Evolutionary conservation across 176 grass and related monocot species (phyloP), one percentile per base, ranked within the genome.

Genomic region (Aegilops longissima): DNA sequence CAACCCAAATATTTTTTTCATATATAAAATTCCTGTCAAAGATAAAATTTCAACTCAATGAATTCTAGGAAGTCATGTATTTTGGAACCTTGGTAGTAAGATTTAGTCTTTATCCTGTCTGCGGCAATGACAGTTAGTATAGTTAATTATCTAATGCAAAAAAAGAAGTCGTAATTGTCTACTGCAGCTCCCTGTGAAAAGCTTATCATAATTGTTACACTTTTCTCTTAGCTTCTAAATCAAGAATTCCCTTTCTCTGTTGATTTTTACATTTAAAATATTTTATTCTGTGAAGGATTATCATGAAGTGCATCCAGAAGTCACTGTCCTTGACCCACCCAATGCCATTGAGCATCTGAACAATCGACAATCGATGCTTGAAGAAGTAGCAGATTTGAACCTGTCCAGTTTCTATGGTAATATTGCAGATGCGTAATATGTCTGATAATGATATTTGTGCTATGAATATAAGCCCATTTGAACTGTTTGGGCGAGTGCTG

Each of bases 291-390:
- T 91, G 87, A 83, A 98, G 96, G 91, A 91, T 49, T 98, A 93
- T 86, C 80, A 86, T 36, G 90, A 92, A 83, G 81, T 88, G 77
- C 96, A 98, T 90, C 90, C 96, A 77, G 93, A 95, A 87, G 96
- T 98, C 51, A 98, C 93, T 76, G 70, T 98, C 17, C 91, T 98
- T 61, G 96, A 98, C 29, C 96, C 93, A 35, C 96, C 96, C 38
- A 89, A 88, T 90, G 93, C 96, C 34, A 98, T 98, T 42, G 35
- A 84, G 79, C 93, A 92, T 76, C 84, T 98, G 69, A 84, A 91
- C 29, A 98, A 98, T 90, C 91, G 96, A 56, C 90, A 98, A 77
- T 98, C 93, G 1, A 95, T 98, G 96, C 96, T 98, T 72, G 87
- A 93, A 82, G 93, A 94, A 89, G 93, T 98, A 36, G 88, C 93